Percentiles rank a stretch among this genome's conserved stretches.
Conservation (phyloP, 305 asterid species). For the Rubia balearica region DNA sequence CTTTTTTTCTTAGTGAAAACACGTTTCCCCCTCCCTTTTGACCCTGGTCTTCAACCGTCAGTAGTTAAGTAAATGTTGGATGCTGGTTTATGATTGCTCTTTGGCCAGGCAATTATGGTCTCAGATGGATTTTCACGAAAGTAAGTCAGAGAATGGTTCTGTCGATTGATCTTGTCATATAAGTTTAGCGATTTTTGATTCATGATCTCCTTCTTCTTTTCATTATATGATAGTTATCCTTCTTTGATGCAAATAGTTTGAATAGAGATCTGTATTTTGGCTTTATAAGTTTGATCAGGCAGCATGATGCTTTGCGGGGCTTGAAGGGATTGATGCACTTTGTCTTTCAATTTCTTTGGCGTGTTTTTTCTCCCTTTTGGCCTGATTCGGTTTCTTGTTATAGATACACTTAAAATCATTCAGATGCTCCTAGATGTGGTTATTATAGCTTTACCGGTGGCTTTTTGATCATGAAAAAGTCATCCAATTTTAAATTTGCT, state of each 20-base stretch:
- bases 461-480: background rate
- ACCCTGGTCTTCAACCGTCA: no score
- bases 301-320: background rate
- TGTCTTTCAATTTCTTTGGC: background rate
- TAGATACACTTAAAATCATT: background rate
- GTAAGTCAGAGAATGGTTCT: background rate
- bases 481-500: background rate
- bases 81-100: background rate
- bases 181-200: no score
- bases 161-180: no score
- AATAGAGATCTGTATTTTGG: background rate
- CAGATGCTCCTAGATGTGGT: background rate
- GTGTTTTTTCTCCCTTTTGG: background rate
- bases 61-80: background rate
- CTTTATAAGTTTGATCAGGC: background rate
- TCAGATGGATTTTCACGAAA: background rate
- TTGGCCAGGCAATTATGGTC: background rate
- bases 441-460: background rate
- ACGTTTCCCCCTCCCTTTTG: no score
- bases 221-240: no score
- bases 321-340: background rate
- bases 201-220: no score
- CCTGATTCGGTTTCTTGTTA: background rate
- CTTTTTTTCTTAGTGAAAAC: no score
- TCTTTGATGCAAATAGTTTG: background rate